These are phyloP conservation scores for Aureobasidium sp. DNA, from an alignment of 2,329 filamentous ascomycete genomes.

Conservation along the genomic window DNA sequence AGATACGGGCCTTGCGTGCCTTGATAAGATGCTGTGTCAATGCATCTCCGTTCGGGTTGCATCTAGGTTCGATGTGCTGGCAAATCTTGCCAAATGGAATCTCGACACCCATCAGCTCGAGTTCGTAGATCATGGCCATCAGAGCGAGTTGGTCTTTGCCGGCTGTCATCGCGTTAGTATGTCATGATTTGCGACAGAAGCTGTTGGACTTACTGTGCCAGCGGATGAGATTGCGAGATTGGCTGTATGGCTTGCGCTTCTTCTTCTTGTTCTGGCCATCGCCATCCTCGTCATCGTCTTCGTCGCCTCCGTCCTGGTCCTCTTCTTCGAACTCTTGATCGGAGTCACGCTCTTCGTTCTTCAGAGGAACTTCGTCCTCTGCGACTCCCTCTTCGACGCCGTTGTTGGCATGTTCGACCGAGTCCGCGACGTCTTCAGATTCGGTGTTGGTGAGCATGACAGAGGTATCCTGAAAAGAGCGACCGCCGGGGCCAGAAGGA, in stretches of 20 bases:
- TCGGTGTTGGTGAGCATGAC: neutral
- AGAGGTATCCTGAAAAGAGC: neutral
- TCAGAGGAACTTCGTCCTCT: neutral
- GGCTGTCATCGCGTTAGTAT: constrained; percentile 16
- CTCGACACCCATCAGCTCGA: constrained; percentile 14
- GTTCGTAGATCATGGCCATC: constrained; percentile 20
- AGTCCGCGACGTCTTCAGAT: neutral
- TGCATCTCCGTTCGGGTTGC: constrained; percentile 18
- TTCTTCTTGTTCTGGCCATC: neutral
- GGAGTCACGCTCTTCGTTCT: neutral
- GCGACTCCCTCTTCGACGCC: neutral
- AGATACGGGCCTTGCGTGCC: constrained; percentile 19
- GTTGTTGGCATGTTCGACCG: neutral
- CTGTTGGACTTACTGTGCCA: constrained; percentile 22
- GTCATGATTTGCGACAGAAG: neutral
- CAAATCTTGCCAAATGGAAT: constrained; percentile 21
- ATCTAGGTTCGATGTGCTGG: constrained; percentile 13
- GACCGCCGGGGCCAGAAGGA: neutral
- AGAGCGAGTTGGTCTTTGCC: constrained; percentile 23
- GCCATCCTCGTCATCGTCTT: neutral
- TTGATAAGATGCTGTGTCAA: constrained; percentile 20
- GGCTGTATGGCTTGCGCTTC: constrained; percentile 1
- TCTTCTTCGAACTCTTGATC: neutral
- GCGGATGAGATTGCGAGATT: constrained; percentile 21
- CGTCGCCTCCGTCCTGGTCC: neutral